phyloP scores from a whole-genome alignment of 352 stramenopile species.

The Ophiocytium majus region DNA sequence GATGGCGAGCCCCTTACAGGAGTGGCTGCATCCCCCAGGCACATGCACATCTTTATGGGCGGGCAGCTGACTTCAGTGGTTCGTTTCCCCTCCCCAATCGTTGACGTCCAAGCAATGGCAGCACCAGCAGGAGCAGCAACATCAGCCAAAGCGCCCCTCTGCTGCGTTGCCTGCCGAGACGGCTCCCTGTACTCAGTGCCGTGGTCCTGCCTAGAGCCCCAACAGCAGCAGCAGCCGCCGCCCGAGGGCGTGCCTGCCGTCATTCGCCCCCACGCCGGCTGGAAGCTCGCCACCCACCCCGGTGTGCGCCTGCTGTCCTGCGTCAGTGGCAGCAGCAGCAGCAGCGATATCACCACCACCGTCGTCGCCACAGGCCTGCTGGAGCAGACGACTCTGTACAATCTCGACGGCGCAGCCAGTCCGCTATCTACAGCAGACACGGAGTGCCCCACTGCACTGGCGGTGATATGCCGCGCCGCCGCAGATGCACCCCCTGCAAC shows the following conservation, averaged over 20 bases:
- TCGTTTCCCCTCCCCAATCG: background rate
- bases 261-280: too few species aligned
- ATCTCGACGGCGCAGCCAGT: background rate
- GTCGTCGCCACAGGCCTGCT: slow-evolving; percentile 9
- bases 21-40: background rate
- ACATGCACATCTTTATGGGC: background rate
- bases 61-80: background rate
- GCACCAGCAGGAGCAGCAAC: too few species aligned
- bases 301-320: background rate
- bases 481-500: background rate
- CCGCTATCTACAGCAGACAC: background rate
- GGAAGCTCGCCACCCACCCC: background rate
- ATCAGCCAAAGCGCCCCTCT: too few species aligned
- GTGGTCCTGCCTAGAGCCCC: background rate
- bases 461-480: background rate
- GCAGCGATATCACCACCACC: too few species aligned
- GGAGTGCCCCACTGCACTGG: background rate
- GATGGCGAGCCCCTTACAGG: background rate
- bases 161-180: background rate
- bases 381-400: background rate
- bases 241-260: too few species aligned
- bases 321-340: background rate
- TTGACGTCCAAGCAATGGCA: slow-evolving; percentile 1
- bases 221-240: too few species aligned
- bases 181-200: background rate